Evolutionary conservation across 139 green algal species (phyloP).

Genomic region (Chlamydomonas incerta): DNA sequence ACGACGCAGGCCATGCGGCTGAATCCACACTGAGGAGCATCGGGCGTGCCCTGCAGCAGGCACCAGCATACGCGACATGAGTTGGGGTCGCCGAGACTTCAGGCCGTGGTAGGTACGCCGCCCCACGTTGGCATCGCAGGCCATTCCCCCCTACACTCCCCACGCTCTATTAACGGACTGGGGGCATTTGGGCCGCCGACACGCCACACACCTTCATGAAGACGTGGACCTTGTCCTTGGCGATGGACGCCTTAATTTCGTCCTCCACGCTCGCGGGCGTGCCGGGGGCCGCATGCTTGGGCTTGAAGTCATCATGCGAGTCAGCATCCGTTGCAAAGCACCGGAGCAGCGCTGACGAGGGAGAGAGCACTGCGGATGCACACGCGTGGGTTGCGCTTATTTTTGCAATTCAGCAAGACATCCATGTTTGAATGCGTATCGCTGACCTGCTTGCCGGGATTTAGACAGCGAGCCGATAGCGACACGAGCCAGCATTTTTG

Average conservation of each 20-base stretch:
- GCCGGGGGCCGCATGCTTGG: constrained; percentile 69
- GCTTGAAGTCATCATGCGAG: constrained; percentile 93
- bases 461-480: neutral
- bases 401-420: neutral
- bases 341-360: neutral
- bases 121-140: no score
- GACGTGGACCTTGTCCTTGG: constrained; percentile 90
- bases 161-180: no score
- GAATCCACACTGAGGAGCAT: constrained; percentile 92
- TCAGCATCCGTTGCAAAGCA: constrained; percentile 49
- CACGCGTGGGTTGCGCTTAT: neutral
- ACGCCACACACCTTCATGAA: constrained; percentile 95
- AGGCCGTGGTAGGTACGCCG: no score
- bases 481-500: neutral
- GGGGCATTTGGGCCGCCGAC: no score
- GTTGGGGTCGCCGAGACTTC: no score
- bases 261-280: neutral
- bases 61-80: neutral
- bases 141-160: no score
- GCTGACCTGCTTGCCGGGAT: neutral
- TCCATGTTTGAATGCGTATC: neutral
- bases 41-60: constrained; percentile 66
- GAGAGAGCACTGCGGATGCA: neutral
- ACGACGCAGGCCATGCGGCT: constrained; percentile 91
- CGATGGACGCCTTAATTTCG: constrained; percentile 67